Evolutionary conservation across 331 rosid species (phyloP), one percentile per base, ranked within the genome.

Genomic region (Malus hybrid): DNA sequence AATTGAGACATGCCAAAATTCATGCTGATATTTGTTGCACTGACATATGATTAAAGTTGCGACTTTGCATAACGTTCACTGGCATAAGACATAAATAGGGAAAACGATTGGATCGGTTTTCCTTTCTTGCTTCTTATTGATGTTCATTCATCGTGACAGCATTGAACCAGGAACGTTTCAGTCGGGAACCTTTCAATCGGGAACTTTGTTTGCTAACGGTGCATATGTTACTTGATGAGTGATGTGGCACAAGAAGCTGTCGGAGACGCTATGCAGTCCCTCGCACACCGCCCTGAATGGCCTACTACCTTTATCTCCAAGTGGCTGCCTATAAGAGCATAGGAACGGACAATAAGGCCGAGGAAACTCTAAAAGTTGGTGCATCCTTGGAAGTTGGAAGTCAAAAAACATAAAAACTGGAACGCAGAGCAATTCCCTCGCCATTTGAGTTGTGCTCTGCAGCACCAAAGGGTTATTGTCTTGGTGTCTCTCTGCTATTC

Each of bases 251-350:
- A 89, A 84, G 97, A 89, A 87, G 99, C 97, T 65, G 93, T 90
- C n/a, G 92, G 90, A 44, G 99, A 94, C 66, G 96, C 97, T 5
- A 83, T 92, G 92, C 90, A 83, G 77, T 93, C 96, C 74, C 97
- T 92, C 65, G 87, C 83, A 42, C 62, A 90, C 48, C 78, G 85
- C 69, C 90, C 92, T 6, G 80, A 84, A 6, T 92, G 97, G 99
- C 88, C 87, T 1, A 89, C 92, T 74, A 90, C 97, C 69, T 89
- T 80, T 94, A 92, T 83, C 90, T 94, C 77, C 97, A 94, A 84
- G 92, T 89, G 18, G 93, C 92, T 68, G 88, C 99, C 42, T 89
- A 85, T 69, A 85, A 83, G 80, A 81, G 85, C 84, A 93, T 94
- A 77, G 99, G 97, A 69, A 90, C 86, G 90, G 88, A 90, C 79